Percentiles rank a stretch among this genome's conserved stretches.
Evolutionary conservation across 2,329 filamentous ascomycete species (phyloP).

Genomic region (Aspergillus ochraceus): DNA sequence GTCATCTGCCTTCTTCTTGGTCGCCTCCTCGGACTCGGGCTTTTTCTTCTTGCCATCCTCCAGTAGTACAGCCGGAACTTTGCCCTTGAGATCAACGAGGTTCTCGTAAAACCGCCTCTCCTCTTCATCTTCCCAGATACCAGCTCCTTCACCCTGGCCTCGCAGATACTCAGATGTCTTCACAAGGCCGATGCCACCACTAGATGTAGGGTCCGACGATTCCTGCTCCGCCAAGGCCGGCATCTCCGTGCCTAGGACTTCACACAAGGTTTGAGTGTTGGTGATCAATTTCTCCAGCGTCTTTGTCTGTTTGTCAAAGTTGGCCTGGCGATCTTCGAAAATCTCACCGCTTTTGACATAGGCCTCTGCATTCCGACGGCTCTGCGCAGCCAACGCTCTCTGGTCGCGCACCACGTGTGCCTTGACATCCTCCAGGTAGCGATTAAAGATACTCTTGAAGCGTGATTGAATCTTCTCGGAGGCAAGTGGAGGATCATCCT

Average conservation of each 20-base stretch:
- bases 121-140: conserved; percentile 98
- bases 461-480: conserved; percentile 76
- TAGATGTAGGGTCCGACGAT: conserved; percentile 62
- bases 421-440: conserved; percentile 93
- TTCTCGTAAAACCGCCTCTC: conserved; percentile 98
- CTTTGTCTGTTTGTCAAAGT: conserved; percentile 92
- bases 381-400: conserved; percentile 81
- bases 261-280: conserved; percentile 88
- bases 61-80: conserved; percentile 88
- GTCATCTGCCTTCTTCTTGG: conserved; percentile 70
- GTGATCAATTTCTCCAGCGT: conserved; percentile 84
- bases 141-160: conserved; percentile 83
- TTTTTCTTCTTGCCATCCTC: conserved; percentile 97
- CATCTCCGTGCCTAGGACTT: conserved; percentile 87
- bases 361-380: conserved; percentile 91
- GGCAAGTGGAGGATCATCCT: conserved; percentile 71
- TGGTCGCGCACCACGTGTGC: conserved; percentile 86
- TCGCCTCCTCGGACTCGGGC: conserved; percentile 73
- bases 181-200: conserved; percentile 84
- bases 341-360: conserved; percentile 99
- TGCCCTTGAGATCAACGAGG: conserved; percentile 88
- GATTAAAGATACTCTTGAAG: conserved; percentile 79
- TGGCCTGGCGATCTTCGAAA: conserved; percentile 94
- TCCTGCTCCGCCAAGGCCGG: conserved; percentile 86
- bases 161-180: conserved; percentile 92